Conservation (phyloP, 345 rosid genomes). For the Euphorbia peplus region DNA sequence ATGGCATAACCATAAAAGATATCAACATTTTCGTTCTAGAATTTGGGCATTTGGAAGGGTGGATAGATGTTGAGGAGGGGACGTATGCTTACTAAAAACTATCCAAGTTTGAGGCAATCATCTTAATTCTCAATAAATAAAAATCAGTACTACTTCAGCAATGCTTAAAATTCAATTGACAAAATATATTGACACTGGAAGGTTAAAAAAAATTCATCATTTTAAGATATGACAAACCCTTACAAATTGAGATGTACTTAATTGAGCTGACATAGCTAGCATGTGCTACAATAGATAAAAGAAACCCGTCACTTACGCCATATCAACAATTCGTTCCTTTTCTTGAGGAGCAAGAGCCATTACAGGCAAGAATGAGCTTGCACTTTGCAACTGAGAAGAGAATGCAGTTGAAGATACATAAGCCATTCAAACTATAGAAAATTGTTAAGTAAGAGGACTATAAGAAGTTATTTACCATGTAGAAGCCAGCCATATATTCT, state of each 20-base stretch:
- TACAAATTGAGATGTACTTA: neutral
- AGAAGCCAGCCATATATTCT: conserved; percentile 93
- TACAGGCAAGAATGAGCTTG: conserved; percentile 94
- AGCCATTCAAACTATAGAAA: conserved; percentile 9
- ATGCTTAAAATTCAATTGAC: neutral
- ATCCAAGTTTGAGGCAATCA: neutral
- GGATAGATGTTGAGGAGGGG: too few relatives aligned
- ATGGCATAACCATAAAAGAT: neutral
- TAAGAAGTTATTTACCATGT: conserved; percentile 52
- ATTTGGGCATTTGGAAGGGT: too few relatives aligned
- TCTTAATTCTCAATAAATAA: neutral
- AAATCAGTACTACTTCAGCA: neutral
- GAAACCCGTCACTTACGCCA: conserved; percentile 68
- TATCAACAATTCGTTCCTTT: conserved; percentile 79
- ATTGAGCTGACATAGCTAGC: neutral
- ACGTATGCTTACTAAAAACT: too few relatives aligned
- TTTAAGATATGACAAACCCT: neutral
- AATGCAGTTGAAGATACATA: conserved; percentile 7
- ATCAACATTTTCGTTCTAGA: neutral
- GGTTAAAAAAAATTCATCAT: neutral
- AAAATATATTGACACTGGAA: neutral
- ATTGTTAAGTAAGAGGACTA: neutral
- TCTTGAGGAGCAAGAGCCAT: conserved; percentile 99
- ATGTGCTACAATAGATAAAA: neutral
- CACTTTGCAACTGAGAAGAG: conserved; percentile 74